Percentiles rank a stretch among this genome's conserved stretches.
Evolutionary conservation across 1,284 basidiomycete species (phyloP).

Genomic region (Apiotrichum veenhuisii): DNA sequence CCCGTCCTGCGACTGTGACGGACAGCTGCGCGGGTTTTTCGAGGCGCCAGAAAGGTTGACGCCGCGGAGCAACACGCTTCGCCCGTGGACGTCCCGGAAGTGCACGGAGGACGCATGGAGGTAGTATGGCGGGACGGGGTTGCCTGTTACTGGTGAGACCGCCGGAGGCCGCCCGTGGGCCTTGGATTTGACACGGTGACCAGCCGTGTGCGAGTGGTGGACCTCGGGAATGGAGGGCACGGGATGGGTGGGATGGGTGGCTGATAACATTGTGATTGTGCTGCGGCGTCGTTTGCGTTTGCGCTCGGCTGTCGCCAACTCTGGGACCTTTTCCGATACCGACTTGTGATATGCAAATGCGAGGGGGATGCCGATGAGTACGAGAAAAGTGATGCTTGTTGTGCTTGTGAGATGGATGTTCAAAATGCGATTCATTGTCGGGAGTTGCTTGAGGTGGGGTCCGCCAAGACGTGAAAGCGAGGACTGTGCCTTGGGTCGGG

Average conservation of each 20-base stretch:
- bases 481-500: no score
- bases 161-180: slow-evolving; percentile 34
- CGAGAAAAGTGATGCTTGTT: neutral
- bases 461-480: no score
- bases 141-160: slow-evolving; percentile 66
- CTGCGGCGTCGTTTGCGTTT: neutral
- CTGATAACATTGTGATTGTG: neutral
- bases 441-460: no score
- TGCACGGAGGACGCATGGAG: slow-evolving; percentile 66
- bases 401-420: no score
- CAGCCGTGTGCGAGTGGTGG: neutral
- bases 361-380: neutral
- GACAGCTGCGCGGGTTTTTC: slow-evolving; percentile 73
- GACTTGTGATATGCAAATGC: neutral
- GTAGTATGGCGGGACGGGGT: slow-evolving; percentile 49
- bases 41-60: slow-evolving; percentile 87
- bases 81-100: slow-evolving; percentile 79
- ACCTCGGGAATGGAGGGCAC: no score
- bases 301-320: neutral
- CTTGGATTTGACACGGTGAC: neutral
- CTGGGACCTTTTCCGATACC: neutral
- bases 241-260: neutral
- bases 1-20: slow-evolving; percentile 64
- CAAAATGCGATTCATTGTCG: no score
- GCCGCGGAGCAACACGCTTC: slow-evolving; percentile 81